These are phyloP conservation scores for Fusarium dimerum DNA, from an alignment of 2,329 filamentous ascomycete genomes.

Conservation along the genomic window DNA sequence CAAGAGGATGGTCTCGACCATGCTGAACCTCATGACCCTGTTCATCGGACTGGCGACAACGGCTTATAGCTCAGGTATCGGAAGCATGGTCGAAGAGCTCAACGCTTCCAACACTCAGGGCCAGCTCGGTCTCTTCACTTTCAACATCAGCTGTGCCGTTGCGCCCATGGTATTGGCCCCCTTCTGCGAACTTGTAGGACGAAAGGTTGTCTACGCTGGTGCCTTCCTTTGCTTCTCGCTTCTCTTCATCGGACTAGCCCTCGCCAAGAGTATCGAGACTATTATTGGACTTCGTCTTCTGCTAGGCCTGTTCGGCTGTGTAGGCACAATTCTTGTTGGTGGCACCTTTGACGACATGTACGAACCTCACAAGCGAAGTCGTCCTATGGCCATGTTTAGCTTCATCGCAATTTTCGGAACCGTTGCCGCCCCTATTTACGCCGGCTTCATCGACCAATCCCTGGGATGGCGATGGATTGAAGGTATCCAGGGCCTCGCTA, in stretches of 20 bases:
- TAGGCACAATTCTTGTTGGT: slow-evolving; percentile 24
- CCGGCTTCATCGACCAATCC: slow-evolving; percentile 22
- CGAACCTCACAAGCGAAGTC: slow-evolving; percentile 22
- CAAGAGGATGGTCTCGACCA: slow-evolving; percentile 23
- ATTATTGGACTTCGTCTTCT: slow-evolving; percentile 23
- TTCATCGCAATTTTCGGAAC: slow-evolving; percentile 26
- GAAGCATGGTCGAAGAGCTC: slow-evolving; percentile 17
- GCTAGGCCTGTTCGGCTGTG: slow-evolving; percentile 24
- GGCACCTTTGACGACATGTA: slow-evolving; percentile 28
- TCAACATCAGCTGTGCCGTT: slow-evolving; percentile 24
- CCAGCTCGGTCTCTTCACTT: slow-evolving; percentile 22
- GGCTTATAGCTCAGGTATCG: slow-evolving; percentile 22
- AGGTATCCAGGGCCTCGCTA: slow-evolving; percentile 23
- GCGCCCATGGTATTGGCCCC: slow-evolving; percentile 21
- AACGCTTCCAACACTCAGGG: slow-evolving; percentile 20
- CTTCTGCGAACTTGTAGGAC: slow-evolving; percentile 22
- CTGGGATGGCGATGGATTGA: slow-evolving; percentile 27
- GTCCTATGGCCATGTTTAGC: slow-evolving; percentile 27
- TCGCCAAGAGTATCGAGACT: slow-evolving; percentile 21
- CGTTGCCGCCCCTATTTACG: slow-evolving; percentile 21
- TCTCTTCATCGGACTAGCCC: slow-evolving; percentile 20
- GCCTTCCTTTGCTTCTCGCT: slow-evolving; percentile 23
- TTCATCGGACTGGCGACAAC: slow-evolving; percentile 24
- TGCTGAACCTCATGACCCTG: slow-evolving; percentile 24
- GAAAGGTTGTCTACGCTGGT: slow-evolving; percentile 21